Conservation (phyloP, 345 rosid species). For the Populus pruinosa region DNA sequence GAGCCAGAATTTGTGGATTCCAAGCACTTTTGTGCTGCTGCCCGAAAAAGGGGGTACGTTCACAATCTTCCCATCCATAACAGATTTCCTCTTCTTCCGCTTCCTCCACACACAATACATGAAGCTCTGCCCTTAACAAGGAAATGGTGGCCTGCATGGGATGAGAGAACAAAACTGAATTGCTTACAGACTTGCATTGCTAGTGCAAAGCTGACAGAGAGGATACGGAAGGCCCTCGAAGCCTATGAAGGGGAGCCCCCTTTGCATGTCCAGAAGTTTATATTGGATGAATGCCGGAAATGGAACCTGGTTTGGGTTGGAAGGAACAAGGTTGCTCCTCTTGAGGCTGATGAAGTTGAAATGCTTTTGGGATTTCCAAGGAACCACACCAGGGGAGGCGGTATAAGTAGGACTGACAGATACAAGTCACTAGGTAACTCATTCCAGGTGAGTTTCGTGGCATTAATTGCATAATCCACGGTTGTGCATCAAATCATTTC, state of each 20-base stretch:
- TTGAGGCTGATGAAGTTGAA: constrained; percentile 89
- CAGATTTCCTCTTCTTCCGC: constrained; percentile 68
- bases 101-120: constrained; percentile 56
- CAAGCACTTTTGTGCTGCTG: constrained; percentile 72
- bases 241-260: constrained; percentile 54
- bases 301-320: constrained; percentile 99
- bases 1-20: constrained; percentile 90
- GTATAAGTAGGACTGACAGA: constrained; percentile 75
- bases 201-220: constrained; percentile 68
- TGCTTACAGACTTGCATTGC: constrained; percentile 67
- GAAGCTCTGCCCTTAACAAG: constrained; percentile 73
- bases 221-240: constrained; percentile 65
- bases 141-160: constrained; percentile 96
- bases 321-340: constrained; percentile 74
- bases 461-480: no score
- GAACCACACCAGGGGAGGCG: constrained; percentile 96
- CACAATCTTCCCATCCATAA: constrained; percentile 73
- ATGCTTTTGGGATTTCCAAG: constrained; percentile 84
- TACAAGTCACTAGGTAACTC: constrained; percentile 91
- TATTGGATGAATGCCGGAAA: constrained; percentile 63
- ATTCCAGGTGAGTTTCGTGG: constrained; percentile 50
- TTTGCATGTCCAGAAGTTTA: constrained; percentile 39
- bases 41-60: constrained; percentile 83
- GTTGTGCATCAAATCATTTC: no score
- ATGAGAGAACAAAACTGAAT: constrained; percentile 65